phyloP scores from a whole-genome alignment of 352 stramenopile species.

The Phytopythium ostracodes region DNA sequence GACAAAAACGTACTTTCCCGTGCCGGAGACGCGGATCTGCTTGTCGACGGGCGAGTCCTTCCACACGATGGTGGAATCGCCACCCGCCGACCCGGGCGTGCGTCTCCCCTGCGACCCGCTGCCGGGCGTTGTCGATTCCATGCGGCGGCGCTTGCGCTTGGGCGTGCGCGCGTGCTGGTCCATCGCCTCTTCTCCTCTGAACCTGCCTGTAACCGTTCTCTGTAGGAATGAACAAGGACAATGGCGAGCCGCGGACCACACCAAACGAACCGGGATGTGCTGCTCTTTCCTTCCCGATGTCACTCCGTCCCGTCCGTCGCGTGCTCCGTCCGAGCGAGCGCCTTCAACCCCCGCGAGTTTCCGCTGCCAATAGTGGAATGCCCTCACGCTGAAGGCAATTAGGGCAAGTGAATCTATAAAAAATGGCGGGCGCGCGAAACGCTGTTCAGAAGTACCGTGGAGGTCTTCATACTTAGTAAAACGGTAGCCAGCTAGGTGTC shows the following conservation, averaged over 20 bases:
- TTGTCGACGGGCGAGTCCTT: constrained; percentile 78
- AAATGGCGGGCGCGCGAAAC: neutral
- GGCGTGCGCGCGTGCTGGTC: constrained; percentile 17
- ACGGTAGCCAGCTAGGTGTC: neutral
- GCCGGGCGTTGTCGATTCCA: constrained; percentile 24
- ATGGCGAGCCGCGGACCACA: neutral
- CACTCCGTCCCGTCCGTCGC: neutral
- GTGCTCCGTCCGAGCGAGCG: neutral
- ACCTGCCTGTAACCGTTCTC: no score
- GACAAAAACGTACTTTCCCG: constrained; percentile 46
- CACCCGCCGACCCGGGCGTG: constrained; percentile 12
- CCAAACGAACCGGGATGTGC: neutral
- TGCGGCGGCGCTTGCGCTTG: constrained; percentile 48
- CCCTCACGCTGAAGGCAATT: neutral
- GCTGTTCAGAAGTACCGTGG: neutral
- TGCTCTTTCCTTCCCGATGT: neutral
- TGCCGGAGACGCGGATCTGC: constrained; percentile 72
- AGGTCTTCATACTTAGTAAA: neutral
- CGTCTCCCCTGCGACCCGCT: constrained; percentile 7
- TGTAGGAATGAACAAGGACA: neutral
- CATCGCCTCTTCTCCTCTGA: constrained; percentile 9
- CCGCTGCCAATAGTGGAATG: neutral
- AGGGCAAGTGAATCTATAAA: neutral
- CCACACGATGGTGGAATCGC: constrained; percentile 64
- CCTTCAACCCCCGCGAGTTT: neutral